These are phyloP conservation scores for Coemansia sp. DNA, from an alignment of 192 early-diverging fungal genomes.

Conservation along the genomic window DNA sequence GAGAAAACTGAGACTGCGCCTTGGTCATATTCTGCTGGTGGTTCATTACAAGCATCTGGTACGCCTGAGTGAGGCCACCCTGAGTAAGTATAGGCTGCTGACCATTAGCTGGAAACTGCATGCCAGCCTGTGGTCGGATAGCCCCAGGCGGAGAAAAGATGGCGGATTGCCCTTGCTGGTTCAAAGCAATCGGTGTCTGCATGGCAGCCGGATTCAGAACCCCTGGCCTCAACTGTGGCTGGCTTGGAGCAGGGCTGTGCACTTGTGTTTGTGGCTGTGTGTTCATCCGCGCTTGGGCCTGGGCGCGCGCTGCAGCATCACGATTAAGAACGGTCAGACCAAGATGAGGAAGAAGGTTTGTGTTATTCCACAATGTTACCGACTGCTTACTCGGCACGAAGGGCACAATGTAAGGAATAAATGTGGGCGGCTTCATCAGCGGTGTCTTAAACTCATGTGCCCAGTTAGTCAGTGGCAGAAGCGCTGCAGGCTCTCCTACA, in stretches of 20 bases:
- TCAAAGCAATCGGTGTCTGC: background rate
- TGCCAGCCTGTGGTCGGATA: conserved; percentile 6
- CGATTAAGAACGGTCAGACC: conserved; percentile 48
- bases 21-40: conserved; percentile 40
- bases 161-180: background rate
- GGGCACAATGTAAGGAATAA: conserved; percentile 45
- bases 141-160: background rate
- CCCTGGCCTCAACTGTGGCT: conserved; percentile 17
- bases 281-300: conserved; percentile 13
- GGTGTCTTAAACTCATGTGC: conserved; percentile 51
- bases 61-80: conserved; percentile 17
- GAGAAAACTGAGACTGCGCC: conserved; percentile 39
- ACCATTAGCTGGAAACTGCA: conserved; percentile 1
- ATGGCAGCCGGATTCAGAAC: conserved; percentile 11
- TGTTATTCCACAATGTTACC: conserved; percentile 32
- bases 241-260: conserved; percentile 13
- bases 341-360: conserved; percentile 30
- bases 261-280: conserved; percentile 11
- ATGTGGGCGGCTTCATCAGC: conserved; percentile 43
- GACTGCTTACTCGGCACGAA: conserved; percentile 37
- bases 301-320: conserved; percentile 32
- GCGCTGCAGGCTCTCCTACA: conserved; percentile 15
- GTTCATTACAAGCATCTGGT: conserved; percentile 21
- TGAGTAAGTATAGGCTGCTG: conserved; percentile 5
- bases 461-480: conserved; percentile 47